phyloP scores from a whole-genome alignment of 305 asterid species.

The Solanum chacoense region DNA sequence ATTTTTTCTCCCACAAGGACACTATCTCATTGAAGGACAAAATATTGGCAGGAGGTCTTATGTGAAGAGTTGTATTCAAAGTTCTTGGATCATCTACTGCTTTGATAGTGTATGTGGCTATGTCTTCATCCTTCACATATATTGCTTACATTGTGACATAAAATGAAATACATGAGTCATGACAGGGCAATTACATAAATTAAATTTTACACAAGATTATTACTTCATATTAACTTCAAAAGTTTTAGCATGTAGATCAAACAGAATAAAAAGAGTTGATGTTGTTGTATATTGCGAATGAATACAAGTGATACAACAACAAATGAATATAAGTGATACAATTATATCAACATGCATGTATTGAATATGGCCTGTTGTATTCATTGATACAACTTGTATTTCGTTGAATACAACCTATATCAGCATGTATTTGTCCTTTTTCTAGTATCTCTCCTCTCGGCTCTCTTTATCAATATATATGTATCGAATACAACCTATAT shows the following conservation, averaged over 20 bases:
- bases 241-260: neutral
- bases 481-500: neutral
- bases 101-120: slow-evolving; percentile 37
- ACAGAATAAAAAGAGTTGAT: neutral
- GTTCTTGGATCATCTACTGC: slow-evolving; percentile 52
- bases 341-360: neutral
- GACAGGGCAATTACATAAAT: neutral
- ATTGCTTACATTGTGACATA: slow-evolving; percentile 15
- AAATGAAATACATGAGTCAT: neutral
- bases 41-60: slow-evolving; percentile 38
- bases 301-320: neutral
- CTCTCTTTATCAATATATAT: neutral
- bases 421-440: neutral
- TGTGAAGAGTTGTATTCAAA: slow-evolving; percentile 36
- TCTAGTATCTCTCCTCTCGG: neutral
- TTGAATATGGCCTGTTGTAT: neutral
- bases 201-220: too few relatives aligned
- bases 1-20: slow-evolving; percentile 40
- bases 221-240: neutral
- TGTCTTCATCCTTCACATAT: slow-evolving; percentile 40
- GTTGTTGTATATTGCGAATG: neutral
- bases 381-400: neutral
- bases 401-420: neutral
- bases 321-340: neutral
- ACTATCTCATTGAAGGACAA: slow-evolving; percentile 40